phyloP scores from a whole-genome alignment of 208 protist species.

The Phytomonas serpens region DNA sequence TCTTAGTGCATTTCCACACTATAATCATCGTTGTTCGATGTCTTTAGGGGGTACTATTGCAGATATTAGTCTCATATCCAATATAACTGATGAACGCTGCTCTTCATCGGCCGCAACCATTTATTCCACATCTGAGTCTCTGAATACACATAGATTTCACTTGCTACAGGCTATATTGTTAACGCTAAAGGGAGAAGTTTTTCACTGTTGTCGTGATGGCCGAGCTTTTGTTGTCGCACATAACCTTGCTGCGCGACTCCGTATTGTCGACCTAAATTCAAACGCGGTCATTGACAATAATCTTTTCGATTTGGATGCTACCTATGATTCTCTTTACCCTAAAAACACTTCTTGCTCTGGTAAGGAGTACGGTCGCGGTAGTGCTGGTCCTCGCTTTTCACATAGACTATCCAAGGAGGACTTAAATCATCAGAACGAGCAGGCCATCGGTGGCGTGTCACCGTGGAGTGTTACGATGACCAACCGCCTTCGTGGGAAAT shows the following conservation, averaged over 20 bases:
- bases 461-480: not conserved
- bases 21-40: not conserved
- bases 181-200: conserved; percentile 42
- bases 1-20: not conserved
- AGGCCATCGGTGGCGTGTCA: not conserved
- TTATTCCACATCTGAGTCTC: not conserved
- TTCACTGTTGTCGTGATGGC: conserved; percentile 39
- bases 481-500: not conserved
- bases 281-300: not conserved
- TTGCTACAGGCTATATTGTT: conserved; percentile 22
- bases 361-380: not conserved
- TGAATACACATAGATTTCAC: not conserved
- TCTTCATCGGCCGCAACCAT: not conserved
- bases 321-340: not conserved
- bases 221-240: conserved; percentile 30
- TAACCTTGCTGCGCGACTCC: conserved; percentile 22
- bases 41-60: not conserved
- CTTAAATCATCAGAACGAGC: not conserved
- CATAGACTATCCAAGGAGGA: not conserved
- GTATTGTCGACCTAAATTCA: conserved; percentile 10
- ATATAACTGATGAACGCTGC: not conserved
- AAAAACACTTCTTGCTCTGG: not conserved
- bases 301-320: not conserved
- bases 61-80: not conserved
- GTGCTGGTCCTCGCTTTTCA: not conserved